These are phyloP conservation scores for Lichenothelia convexa DNA, from an alignment of 495 filamentous ascomycete species.

Conservation along the genomic window DNA sequence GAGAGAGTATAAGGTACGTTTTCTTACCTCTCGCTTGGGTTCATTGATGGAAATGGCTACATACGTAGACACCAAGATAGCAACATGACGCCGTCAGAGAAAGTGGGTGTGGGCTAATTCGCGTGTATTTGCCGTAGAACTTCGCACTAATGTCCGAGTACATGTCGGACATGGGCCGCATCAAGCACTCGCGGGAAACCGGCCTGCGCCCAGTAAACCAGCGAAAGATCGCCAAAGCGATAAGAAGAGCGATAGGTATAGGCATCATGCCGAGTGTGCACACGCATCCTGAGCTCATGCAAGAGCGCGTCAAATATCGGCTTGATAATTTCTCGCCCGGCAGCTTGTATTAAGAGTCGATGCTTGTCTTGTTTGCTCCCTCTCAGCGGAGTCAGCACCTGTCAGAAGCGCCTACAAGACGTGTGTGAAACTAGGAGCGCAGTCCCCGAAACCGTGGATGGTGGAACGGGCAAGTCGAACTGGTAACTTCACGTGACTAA, in stretches of 20 bases:
- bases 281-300: slow-evolving; percentile 73
- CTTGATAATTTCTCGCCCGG: no score
- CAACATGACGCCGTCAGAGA: neutral
- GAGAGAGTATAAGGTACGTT: slow-evolving; percentile 63
- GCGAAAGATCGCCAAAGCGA: slow-evolving; percentile 77
- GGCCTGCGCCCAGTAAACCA: slow-evolving; percentile 81
- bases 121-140: slow-evolving; percentile 42
- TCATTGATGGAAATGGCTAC: neutral
- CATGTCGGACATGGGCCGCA: slow-evolving; percentile 66
- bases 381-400: no score
- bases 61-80: neutral
- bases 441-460: no score
- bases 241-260: slow-evolving; percentile 69
- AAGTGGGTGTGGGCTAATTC: slow-evolving; percentile 1
- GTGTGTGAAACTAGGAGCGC: no score
- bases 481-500: no score
- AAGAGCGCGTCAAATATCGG: neutral
- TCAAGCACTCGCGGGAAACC: slow-evolving; percentile 53
- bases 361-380: no score
- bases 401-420: no score
- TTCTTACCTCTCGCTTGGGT: neutral
- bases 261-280: slow-evolving; percentile 89
- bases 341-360: no score
- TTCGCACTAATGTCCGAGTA: slow-evolving; percentile 85
- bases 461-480: no score